Percentiles rank a stretch among this genome's conserved stretches.
phyloP scores from a whole-genome alignment of 1,139 yeast species.

The Saccharomyces pastorianus region DNA sequence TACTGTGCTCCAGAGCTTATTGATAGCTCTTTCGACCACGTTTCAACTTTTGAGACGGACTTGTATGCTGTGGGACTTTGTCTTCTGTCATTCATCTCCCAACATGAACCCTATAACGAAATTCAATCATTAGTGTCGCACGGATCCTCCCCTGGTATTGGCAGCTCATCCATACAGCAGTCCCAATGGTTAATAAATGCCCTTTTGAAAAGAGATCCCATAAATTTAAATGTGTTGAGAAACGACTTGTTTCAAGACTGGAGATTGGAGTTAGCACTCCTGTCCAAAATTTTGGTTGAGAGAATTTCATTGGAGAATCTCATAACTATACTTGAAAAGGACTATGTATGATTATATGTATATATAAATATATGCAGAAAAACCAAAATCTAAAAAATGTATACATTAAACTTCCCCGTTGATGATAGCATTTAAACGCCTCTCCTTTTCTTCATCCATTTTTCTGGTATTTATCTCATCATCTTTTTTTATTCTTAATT shows the following conservation, averaged over 20 bases:
- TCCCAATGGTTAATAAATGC: conserved; percentile 19
- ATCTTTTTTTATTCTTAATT: conserved; percentile 26
- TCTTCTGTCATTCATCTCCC: conserved; percentile 14
- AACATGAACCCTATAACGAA: conserved; percentile 15
- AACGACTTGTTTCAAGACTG: conserved; percentile 49
- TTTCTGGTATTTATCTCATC: conserved; percentile 31
- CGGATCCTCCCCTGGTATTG: neutral
- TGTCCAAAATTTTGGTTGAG: conserved; percentile 9
- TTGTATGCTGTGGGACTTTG: conserved; percentile 19
- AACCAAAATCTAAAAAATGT: neutral
- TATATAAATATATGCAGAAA: neutral
- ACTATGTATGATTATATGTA: neutral
- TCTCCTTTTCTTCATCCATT: conserved; percentile 30
- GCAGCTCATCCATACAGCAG: conserved; percentile 12
- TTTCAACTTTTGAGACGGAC: conserved; percentile 9
- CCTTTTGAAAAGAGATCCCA: conserved; percentile 15
- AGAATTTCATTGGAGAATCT: conserved; percentile 9
- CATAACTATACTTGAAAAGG: conserved; percentile 4
- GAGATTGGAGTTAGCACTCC: conserved; percentile 10
- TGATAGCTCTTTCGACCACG: neutral
- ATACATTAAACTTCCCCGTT: conserved; percentile 23
- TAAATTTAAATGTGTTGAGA: conserved; percentile 38
- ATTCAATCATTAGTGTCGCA: conserved; percentile 4
- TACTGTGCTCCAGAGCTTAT: conserved; percentile 18
- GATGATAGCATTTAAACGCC: conserved; percentile 30